Conservation (phyloP, 208 protist species). For the Leishmania martiniquensis region DNA sequence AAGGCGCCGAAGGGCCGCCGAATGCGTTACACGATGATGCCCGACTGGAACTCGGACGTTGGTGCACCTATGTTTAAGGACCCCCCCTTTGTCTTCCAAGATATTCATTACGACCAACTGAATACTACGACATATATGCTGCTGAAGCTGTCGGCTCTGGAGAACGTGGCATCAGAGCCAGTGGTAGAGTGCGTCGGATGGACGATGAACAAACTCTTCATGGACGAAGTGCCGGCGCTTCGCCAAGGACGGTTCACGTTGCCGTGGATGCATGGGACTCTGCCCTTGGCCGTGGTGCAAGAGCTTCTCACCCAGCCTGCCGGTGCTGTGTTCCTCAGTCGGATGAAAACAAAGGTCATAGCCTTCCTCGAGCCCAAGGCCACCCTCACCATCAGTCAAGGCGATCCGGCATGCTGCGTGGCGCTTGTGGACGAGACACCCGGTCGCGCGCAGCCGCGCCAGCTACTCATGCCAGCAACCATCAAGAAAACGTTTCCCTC, state of each 20-base stretch:
- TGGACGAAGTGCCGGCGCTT: slow-evolving; percentile 37
- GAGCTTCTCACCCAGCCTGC: slow-evolving; percentile 45
- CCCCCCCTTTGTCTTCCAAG: slow-evolving; percentile 45
- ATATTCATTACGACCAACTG: slow-evolving; percentile 28
- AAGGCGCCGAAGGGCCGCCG: slow-evolving; percentile 24
- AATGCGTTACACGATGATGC: slow-evolving; percentile 44
- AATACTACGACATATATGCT: slow-evolving; percentile 53
- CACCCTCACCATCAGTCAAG: slow-evolving; percentile 66
- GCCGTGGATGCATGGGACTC: slow-evolving; percentile 45
- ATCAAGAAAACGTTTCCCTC: slow-evolving; percentile 46
- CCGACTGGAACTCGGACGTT: slow-evolving; percentile 65
- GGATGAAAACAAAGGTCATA: slow-evolving; percentile 35
- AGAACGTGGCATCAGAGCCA: slow-evolving; percentile 6
- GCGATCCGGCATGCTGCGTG: slow-evolving; percentile 43
- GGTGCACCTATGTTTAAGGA: slow-evolving; percentile 60
- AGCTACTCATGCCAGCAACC: slow-evolving; percentile 45
- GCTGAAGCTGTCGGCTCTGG: slow-evolving; percentile 57
- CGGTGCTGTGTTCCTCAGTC: slow-evolving; percentile 44
- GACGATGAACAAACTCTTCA: slow-evolving; percentile 65
- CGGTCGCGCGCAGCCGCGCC: slow-evolving; percentile 38
- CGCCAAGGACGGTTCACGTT: slow-evolving; percentile 66
- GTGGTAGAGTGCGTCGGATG: slow-evolving; percentile 49
- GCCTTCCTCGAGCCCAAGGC: slow-evolving; percentile 44
- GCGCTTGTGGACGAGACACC: slow-evolving; percentile 51
- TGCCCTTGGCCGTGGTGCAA: slow-evolving; percentile 41